Percentiles rank a stretch among this genome's conserved stretches.
phyloP scores from a whole-genome alignment of 768 basidiomycete genomes.

The Termitomyces sp. region DNA sequence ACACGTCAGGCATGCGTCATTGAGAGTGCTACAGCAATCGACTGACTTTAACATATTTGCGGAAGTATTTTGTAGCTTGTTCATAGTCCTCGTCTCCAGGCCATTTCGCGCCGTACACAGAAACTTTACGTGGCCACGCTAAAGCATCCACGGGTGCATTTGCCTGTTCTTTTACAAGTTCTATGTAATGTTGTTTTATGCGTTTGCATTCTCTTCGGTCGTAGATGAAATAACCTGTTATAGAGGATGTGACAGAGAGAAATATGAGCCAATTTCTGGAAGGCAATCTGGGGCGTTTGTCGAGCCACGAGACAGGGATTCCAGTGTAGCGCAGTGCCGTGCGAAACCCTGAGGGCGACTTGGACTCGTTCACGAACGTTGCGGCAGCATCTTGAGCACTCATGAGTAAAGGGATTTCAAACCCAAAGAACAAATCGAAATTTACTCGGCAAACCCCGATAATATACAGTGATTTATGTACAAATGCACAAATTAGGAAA shows the following conservation, averaged over 20 bases:
- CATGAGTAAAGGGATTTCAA: constrained; percentile 15
- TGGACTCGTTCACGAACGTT: constrained; percentile 12
- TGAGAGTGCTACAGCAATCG: constrained; percentile 10
- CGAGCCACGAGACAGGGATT: constrained; percentile 70
- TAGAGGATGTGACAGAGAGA: constrained; percentile 64
- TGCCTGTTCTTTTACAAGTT: constrained; percentile 73
- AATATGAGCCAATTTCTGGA: constrained; percentile 96
- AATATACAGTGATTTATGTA: background rate
- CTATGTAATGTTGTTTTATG: constrained; percentile 74
- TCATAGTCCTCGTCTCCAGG: constrained; percentile 93
- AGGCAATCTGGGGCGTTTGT: constrained; percentile 80
- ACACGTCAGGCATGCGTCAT: constrained; percentile 9
- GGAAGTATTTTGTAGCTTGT: constrained; percentile 81
- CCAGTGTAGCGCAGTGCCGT: constrained; percentile 64
- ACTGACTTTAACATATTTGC: constrained; percentile 93
- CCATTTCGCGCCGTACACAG: constrained; percentile 86
- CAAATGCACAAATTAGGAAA: background rate
- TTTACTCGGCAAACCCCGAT: constrained; percentile 13
- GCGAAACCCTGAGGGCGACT: constrained; percentile 45
- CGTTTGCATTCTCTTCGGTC: constrained; percentile 78
- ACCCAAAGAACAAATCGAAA: constrained; percentile 1
- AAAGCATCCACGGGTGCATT: constrained; percentile 58
- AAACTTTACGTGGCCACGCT: constrained; percentile 72
- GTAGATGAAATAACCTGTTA: constrained; percentile 73
- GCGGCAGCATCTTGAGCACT: constrained; percentile 14